These are phyloP conservation scores for Candida sakaeoensis DNA, from an alignment of 805 yeast genomes.

Conservation along the genomic window DNA sequence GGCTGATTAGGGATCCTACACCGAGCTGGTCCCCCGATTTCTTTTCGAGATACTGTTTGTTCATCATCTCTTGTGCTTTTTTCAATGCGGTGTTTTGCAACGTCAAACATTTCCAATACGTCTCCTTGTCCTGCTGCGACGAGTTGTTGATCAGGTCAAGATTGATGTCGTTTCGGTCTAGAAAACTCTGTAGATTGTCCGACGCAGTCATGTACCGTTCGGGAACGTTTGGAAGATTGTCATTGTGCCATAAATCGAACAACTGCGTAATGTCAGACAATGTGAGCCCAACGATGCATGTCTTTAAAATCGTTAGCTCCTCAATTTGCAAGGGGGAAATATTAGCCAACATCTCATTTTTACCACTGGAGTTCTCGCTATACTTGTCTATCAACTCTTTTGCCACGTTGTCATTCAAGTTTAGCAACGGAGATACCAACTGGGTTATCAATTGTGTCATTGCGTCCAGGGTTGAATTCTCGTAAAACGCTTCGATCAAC, in stretches of 20 bases:
- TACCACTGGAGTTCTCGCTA: constrained; percentile 13
- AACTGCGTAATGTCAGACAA: constrained; percentile 22
- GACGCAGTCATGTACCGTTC: constrained; percentile 41
- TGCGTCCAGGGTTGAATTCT: constrained; percentile 13
- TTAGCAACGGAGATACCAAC: constrained; percentile 19
- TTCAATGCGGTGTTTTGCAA: constrained; percentile 36
- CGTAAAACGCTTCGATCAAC: constrained; percentile 29
- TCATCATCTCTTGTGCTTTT: constrained; percentile 33
- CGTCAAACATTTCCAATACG: constrained; percentile 39
- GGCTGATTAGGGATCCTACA: constrained; percentile 29
- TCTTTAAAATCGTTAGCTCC: constrained; percentile 30
- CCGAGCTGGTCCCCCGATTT: constrained; percentile 19
- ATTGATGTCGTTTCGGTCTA: constrained; percentile 31
- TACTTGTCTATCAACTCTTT: constrained; percentile 16
- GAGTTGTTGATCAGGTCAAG: constrained; percentile 1
- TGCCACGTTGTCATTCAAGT: constrained; percentile 17
- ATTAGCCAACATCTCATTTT: constrained; percentile 23
- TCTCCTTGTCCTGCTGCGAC: constrained; percentile 11
- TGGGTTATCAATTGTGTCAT: constrained; percentile 12
- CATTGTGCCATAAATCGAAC: constrained; percentile 30
- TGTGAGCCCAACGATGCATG: constrained; percentile 25
- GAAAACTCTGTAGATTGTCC: constrained; percentile 40
- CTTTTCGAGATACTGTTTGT: constrained; percentile 13
- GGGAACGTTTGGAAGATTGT: constrained; percentile 22
- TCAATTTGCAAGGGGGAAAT: constrained; percentile 23